phyloP scores from a whole-genome alignment of 2,329 filamentous ascomycete species.

The Chrysoporthe cubensis region DNA sequence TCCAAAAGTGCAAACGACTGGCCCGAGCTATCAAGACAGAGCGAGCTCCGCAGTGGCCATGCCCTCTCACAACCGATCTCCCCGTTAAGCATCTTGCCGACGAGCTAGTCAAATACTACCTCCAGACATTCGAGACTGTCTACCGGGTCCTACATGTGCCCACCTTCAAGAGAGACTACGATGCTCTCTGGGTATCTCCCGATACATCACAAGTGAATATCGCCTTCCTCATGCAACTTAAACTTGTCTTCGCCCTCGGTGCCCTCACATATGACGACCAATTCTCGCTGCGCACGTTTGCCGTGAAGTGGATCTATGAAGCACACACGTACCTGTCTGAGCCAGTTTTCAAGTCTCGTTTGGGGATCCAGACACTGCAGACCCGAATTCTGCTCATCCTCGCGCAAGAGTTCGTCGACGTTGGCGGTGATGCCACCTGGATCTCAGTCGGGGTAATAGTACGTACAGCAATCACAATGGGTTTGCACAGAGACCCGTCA shows the following conservation, averaged over 20 bases:
- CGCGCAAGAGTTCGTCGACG: constrained; percentile 51
- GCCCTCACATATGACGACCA: constrained; percentile 50
- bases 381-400: constrained; percentile 55
- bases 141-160: constrained; percentile 62
- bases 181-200: constrained; percentile 47
- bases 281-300: constrained; percentile 47
- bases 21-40: constrained; percentile 47
- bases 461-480: constrained; percentile 53
- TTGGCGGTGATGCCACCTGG: constrained; percentile 57
- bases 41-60: constrained; percentile 41
- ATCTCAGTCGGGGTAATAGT: constrained; percentile 53
- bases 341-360: constrained; percentile 51
- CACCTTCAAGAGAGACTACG: constrained; percentile 59
- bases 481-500: constrained; percentile 60
- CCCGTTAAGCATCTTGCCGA: constrained; percentile 49
- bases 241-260: constrained; percentile 58
- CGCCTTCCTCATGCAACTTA: constrained; percentile 56
- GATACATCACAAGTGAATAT: constrained; percentile 43
- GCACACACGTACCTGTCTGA: constrained; percentile 55
- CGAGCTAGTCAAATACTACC: constrained; percentile 55
- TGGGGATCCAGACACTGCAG: constrained; percentile 55
- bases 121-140: constrained; percentile 60
- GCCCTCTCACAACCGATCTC: constrained; percentile 45
- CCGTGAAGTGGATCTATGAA: constrained; percentile 56
- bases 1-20: constrained; percentile 47